Base-by-base conservation (phyloP, 2,329 filamentous ascomycete genomes). In the Calcarisporium arbuscula region DNA sequence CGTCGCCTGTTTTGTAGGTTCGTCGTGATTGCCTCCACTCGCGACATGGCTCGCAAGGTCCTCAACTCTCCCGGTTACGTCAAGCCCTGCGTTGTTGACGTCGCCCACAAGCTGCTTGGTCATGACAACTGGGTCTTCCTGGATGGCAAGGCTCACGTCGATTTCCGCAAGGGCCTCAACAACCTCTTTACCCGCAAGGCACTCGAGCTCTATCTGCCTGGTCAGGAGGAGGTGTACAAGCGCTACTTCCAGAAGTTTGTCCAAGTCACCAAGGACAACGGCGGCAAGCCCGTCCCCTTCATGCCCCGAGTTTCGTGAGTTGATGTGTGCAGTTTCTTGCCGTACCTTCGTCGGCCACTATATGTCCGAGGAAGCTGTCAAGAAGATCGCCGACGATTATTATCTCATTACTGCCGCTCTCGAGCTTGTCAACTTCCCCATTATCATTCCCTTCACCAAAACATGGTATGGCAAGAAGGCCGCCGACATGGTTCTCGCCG, bases 401-500 rank as follows among this genome's bases (percentile, higher is more conserved):
- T 96, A 94, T 64, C 77, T 90, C 45, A 94, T 96, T 57, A 96
- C 92, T 11, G 90, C 85, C 38, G 92, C 92, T 16, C 77, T 96
- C 48, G 92, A 98, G 63, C 76, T 96, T 30, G 92, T 98, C 70
- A 96, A 96, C 70, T 95, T 96, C 70, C 90, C 92, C 40, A 84
- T 96, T 64, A 95, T 96, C 57, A 64, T 96, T 26, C 90, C 90
- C 25, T 96, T 77, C 70, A 95, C 89, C 57, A 90, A 88, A 70
- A 88, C 88, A 5, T 96, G 88, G 88, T 94, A 94, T 55, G 92
- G 90, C 51, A 95, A 95, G 74, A 94, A 89, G 68, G 87, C 88
- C 19, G 81, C 90, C 39, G 86, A 95, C 53, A 87, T 94, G 80
- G 87, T 95, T 21, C 70, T 96, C 46, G 74, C 73, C 31, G 89